A percentile compares a stretch with the other conserved stretches of the same genome.
phyloP scores from a whole-genome alignment of 1,284 basidiomycete species.

The Polyporus tsugae region DNA sequence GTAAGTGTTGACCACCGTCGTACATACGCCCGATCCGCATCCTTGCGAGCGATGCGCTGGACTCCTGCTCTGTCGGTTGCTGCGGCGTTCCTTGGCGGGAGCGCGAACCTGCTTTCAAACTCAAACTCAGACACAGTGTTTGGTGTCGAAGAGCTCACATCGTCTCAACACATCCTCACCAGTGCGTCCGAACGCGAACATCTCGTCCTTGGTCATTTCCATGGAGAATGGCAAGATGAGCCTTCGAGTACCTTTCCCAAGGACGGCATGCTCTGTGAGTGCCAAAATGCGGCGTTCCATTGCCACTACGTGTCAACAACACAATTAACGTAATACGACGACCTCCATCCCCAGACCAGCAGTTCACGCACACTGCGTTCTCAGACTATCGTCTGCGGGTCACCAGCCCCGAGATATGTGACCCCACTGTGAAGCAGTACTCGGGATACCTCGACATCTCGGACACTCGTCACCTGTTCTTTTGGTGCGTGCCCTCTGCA shows the following conservation, averaged over 20 bases:
- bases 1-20: neutral
- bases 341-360: constrained; percentile 61
- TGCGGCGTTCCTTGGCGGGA: neutral
- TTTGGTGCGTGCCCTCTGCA: constrained; percentile 62
- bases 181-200: neutral
- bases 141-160: neutral
- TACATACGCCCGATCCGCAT: neutral
- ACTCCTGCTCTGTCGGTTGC: neutral
- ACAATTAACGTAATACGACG: neutral
- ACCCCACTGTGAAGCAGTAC: constrained; percentile 84
- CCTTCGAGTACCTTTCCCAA: neutral
- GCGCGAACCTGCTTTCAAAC: neutral
- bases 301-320: neutral
- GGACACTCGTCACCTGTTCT: constrained; percentile 88
- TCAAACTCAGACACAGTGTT: neutral
- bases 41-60: neutral
- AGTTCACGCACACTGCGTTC: constrained; percentile 78
- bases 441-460: constrained; percentile 92
- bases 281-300: neutral
- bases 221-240: neutral
- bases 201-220: neutral
- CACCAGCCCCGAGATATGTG: constrained; percentile 80
- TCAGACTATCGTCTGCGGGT: constrained; percentile 75
- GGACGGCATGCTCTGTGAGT: neutral
- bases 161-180: neutral